These are phyloP conservation scores for Sarocladiaceae sp. DNA, from an alignment of 2,329 filamentous ascomycete genomes.

Conservation along the genomic window DNA sequence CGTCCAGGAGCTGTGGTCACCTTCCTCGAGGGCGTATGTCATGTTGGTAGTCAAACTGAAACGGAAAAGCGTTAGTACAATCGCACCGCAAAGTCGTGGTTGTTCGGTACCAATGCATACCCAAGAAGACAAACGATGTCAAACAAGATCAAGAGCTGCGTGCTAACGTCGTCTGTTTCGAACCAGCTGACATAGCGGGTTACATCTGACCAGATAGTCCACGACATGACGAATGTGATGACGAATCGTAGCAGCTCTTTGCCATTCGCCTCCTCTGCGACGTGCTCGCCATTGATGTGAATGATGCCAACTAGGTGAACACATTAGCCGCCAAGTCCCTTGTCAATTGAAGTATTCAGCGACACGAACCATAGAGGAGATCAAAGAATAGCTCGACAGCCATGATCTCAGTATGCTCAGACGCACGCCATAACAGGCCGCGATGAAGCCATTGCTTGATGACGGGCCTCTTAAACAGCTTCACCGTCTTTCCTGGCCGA, in stretches of 20 bases:
- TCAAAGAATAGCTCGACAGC: conserved; percentile 63
- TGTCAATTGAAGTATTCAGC: background rate
- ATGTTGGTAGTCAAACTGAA: conserved; percentile 60
- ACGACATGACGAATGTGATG: conserved; percentile 58
- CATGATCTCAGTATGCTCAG: conserved; percentile 54
- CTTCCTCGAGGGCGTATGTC: conserved; percentile 47
- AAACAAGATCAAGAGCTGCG: conserved; percentile 55
- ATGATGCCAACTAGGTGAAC: conserved; percentile 50
- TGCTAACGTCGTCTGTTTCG: conserved; percentile 56
- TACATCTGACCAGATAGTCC: conserved; percentile 62
- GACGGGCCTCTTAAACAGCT: conserved; percentile 54
- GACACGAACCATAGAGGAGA: conserved; percentile 44
- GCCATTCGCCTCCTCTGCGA: conserved; percentile 51
- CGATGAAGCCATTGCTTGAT: conserved; percentile 64
- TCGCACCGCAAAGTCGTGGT: too few relatives aligned
- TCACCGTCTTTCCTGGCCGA: conserved; percentile 41
- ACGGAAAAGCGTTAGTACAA: too few relatives aligned
- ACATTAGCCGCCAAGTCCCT: background rate
- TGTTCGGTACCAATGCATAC: conserved; percentile 21
- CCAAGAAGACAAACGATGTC: conserved; percentile 58
- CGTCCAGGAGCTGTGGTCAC: conserved; percentile 46
- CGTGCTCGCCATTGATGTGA: conserved; percentile 58
- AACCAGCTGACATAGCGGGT: conserved; percentile 56
- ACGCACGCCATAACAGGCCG: conserved; percentile 58
- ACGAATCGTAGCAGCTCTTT: conserved; percentile 53